These are phyloP conservation scores for Vitis hybrid DNA, from an alignment of 177 flowering plant species.

Conservation along the genomic window DNA sequence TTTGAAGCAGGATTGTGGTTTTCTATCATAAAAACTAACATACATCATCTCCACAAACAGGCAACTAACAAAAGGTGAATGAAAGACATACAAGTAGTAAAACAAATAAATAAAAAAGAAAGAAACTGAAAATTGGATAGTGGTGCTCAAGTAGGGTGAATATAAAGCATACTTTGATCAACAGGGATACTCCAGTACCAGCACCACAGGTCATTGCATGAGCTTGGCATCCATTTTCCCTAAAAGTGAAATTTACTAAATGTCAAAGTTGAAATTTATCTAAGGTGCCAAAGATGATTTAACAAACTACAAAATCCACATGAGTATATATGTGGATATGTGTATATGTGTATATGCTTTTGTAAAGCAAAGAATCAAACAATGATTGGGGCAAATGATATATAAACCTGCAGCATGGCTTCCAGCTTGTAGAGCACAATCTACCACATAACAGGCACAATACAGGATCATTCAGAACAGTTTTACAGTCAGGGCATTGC, in stretches of 20 bases:
- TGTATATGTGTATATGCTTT: not conserved
- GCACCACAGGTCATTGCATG: slow-evolving; percentile 89
- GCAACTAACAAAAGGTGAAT: not conserved
- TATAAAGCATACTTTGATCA: slow-evolving; percentile 60
- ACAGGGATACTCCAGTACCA: slow-evolving; percentile 84
- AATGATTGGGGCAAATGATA: not conserved
- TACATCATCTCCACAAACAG: not conserved
- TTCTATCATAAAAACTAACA: slow-evolving; percentile 38
- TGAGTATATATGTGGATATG: too few species aligned
- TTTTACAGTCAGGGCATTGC: slow-evolving; percentile 59
- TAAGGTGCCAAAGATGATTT: not conserved
- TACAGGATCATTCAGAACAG: slow-evolving; percentile 60
- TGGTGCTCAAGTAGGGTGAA: not conserved
- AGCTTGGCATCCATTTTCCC: slow-evolving; percentile 65
- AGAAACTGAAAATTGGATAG: not conserved
- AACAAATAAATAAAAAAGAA: not conserved
- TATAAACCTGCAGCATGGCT: slow-evolving; percentile 82
- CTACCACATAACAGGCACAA: slow-evolving; percentile 93
- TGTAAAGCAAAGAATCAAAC: not conserved
- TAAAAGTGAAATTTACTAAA: slow-evolving; percentile 17
- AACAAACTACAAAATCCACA: not conserved
- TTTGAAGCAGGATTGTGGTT: slow-evolving; percentile 80
- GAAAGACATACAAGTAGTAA: not conserved
- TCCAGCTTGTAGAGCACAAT: slow-evolving; percentile 81
- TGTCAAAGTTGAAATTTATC: not conserved